Evolutionary conservation across 129 eudicot species (phyloP), one percentile per base, ranked within the genome.

Genomic region (Lonicera japonica): DNA sequence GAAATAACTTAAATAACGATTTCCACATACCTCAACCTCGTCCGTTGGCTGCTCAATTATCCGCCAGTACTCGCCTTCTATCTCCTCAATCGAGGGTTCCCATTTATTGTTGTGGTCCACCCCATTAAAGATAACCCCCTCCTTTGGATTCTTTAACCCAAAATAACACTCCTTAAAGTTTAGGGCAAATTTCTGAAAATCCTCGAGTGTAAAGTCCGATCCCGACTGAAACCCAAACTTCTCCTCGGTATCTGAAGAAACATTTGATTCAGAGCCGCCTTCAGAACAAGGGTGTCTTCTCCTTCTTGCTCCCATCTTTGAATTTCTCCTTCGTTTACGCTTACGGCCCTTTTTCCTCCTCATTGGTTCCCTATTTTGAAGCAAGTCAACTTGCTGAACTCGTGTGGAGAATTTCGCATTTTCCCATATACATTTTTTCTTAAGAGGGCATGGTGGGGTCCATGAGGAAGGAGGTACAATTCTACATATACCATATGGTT

Each of bases 11-110:
- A 10, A 38, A 38, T 38, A 38, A 5, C 43, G 10, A 51, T 8
- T 58, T 66, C 61, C 34, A 51, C 75, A 54, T 61, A 80, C 95
- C 86, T 87, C 95, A 41, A 87, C 95, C 65, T 87, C 95, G 80
- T 87, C 95, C 1, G 88, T 83, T 58, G 95, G 95, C 59, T 73
- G 82, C 78, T 87, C 95, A 63, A 87, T 75, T 8, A 87, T 87
- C 64, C 95, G 75, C 95, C 95, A 87, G 63, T 87, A 87, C 66
- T 87, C 95, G n/a, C 88, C 91, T 72, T 87, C 95, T 8, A 87
- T 87, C 50, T 80, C 85, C 17, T 73, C 81, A 75, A 87, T 58
- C 4, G 91, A 75, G 17, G 95, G 95, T 41, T 71, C 75, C 79
- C 64, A 63, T 23, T 47, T 77, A 24, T 66, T 29, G 4, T 18